Base-by-base conservation (phyloP, 495 filamentous ascomycete genomes). In the Letharia columbiana region DNA sequence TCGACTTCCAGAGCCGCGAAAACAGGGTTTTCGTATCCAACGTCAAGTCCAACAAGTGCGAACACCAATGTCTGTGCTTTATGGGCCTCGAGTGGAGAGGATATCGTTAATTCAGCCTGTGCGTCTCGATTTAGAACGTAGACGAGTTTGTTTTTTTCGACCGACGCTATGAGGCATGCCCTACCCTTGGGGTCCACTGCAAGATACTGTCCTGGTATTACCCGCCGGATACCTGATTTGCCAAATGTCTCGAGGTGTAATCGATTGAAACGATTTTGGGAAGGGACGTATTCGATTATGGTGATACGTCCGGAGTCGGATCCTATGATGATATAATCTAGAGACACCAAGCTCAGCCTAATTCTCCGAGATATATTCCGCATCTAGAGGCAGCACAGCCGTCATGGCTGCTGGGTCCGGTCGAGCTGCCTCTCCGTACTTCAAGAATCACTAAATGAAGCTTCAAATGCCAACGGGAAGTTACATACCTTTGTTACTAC, bases 111-210 rank as follows among this genome's bases (percentile, higher is more conserved):
- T 74, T 96, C 91, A 42, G 90, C 91, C 77, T 96, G 90, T 47
- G 91, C 84, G 77, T 96, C 96, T 49, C 95, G 89, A 78, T 97
- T 97, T 63, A 99, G 82, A 72, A 98, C 93, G 77, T 98, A 99
- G 73, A 98, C 95, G 70, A 99, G 89, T 79, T 98, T 98, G 77
- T 98, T 98, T 85, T 99, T 99, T 77, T 99, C 95, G 66, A 94
- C 82, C 12, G 91, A 91, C 10, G 95, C 90, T 60, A 97, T 91
- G 70, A 99, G 81, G 75, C 92, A 96, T 45, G 95, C 95, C 76
- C 95, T 84, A 49, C 95, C 95, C 75, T 95, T 95, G 12, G 95
- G 95, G 74, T 99, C 95, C 12, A 89, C 88, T 3, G 92, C 94
- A 28, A 99, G 82, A 73, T 94, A 98, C 73, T 99, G 91, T 18